These are phyloP conservation scores for Blastobotrys petasosporus DNA, from an alignment of 1,139 yeast species.

Conservation along the genomic window DNA sequence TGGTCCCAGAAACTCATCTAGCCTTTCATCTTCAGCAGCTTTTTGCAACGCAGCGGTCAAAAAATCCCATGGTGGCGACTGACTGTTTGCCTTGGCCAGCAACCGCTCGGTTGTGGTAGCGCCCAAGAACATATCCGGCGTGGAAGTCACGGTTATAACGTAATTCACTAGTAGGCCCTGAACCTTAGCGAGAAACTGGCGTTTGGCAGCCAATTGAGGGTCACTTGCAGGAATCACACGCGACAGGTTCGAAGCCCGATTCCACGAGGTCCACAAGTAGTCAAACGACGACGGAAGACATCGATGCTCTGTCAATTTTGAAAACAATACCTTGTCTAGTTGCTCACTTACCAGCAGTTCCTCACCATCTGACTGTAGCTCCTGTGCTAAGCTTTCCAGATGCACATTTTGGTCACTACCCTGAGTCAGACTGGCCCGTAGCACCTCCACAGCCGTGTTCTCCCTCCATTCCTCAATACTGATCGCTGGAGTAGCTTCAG, in stretches of 20 bases:
- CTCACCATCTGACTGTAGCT: slow-evolving; percentile 15
- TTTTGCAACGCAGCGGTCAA: slow-evolving; percentile 52
- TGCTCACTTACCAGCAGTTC: slow-evolving; percentile 17
- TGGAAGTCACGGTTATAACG: slow-evolving; percentile 12
- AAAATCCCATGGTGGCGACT: slow-evolving; percentile 41
- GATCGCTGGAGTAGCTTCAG: slow-evolving; percentile 2
- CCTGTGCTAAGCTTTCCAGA: slow-evolving; percentile 17
- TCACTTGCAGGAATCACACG: slow-evolving; percentile 14
- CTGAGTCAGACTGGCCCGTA: slow-evolving; percentile 19
- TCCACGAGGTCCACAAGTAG: slow-evolving; percentile 24
- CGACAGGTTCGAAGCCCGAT: slow-evolving; percentile 16
- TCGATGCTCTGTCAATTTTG: slow-evolving; percentile 25
- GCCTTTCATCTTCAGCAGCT: slow-evolving; percentile 60
- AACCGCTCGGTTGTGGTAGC: slow-evolving; percentile 18
- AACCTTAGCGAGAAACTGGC: slow-evolving; percentile 15
- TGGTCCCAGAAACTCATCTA: slow-evolving; percentile 53
- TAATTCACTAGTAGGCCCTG: slow-evolving; percentile 16
- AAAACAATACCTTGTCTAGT: slow-evolving; percentile 29
- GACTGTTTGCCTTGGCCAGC: slow-evolving; percentile 16
- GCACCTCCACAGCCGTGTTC: slow-evolving; percentile 19
- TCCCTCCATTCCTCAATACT: slow-evolving; percentile 21
- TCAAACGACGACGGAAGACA: slow-evolving; percentile 22
- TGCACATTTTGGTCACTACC: slow-evolving; percentile 11
- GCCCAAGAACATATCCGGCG: slow-evolving; percentile 15
- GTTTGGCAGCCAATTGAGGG: slow-evolving; percentile 15